Conservation (phyloP, 371 early-diverging fungal species). For the Mucor plumbeus region DNA sequence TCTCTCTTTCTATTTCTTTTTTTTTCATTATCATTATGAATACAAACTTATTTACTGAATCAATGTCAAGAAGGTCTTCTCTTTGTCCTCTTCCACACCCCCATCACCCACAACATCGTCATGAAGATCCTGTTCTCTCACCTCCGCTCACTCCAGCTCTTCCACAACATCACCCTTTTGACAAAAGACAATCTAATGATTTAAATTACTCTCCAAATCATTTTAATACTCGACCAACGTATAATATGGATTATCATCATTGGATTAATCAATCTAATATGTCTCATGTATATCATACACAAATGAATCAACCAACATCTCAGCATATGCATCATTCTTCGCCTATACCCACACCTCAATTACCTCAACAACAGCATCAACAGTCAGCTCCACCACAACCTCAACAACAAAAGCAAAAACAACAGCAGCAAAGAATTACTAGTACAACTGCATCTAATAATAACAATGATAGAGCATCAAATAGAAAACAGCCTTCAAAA, state of each 20-base stretch:
- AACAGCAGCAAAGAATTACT: background rate
- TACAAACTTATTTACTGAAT: slow-evolving; percentile 26
- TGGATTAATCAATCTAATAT: slow-evolving; percentile 31
- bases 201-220: slow-evolving; percentile 17
- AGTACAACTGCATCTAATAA: background rate
- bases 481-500: slow-evolving; percentile 42
- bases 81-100: slow-evolving; percentile 19
- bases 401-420: background rate
- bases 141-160: slow-evolving; percentile 51
- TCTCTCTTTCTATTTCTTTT: slow-evolving; percentile 5
- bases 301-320: slow-evolving; percentile 7
- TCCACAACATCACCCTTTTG: slow-evolving; percentile 43
- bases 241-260: slow-evolving; percentile 33
- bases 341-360: background rate
- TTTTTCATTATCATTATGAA: slow-evolving; percentile 14
- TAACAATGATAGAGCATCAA: slow-evolving; percentile 21
- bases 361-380: slow-evolving; percentile 10
- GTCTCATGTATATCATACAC: slow-evolving; percentile 13
- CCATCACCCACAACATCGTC: slow-evolving; percentile 13
- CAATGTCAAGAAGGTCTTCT: slow-evolving; percentile 29
- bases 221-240: slow-evolving; percentile 17
- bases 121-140: slow-evolving; percentile 45
- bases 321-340: slow-evolving; percentile 19
- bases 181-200: slow-evolving; percentile 40
- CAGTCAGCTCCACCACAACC: slow-evolving; percentile 20